Base-by-base conservation (phyloP, 2,329 filamentous ascomycete genomes). In the Epichloe bromicola region DNA sequence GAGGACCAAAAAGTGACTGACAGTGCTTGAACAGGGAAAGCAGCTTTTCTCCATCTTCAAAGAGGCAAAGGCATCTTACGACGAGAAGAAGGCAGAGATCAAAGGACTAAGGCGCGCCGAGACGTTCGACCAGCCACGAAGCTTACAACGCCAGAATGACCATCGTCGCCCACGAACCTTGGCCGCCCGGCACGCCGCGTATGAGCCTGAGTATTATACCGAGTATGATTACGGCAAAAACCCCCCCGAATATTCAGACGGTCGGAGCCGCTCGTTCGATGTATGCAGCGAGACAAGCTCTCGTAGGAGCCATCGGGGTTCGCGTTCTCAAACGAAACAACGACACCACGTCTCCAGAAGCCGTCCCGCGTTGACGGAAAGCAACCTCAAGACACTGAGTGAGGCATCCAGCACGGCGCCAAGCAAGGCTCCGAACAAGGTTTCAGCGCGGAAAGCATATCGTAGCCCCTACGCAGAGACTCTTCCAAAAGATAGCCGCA, bases 21-120 rank as follows among this genome's bases (percentile, higher is more conserved):
- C 53, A 20, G 10, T 10, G 12, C 14, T 40, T 34, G 1, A 34
- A 47, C 62, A 94, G 88, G 88, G 88, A 63, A 95, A 94, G 70
- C 87, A 95, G 60, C 74, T 97, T 23, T 79, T 94, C 62, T 84
- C 82, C 64, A 85, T 96, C 63, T 94, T 95, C 75, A 95, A 88
- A 66, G 89, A 96, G 65, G 91, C 90, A 56, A 88, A 88, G 64
- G 81, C 83, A 50, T 86, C 87, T 53, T 97, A 97, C 69, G 78
- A 83, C 52, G 88, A 95, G 62, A 87, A 87, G 63, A 95, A 94
- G 67, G 85, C 87, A 6, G 82, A 89, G 58, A 77, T 95, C 59
- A 82, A 82, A 64, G 80, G 83, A 19, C 59, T 74, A 43, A 78
- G 82, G 60, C 82, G 83, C 61, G 75, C 83, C 50, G 77, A 83